Percentiles rank a stretch among this genome's conserved stretches.
phyloP scores from a whole-genome alignment of 129 eudicot genomes.

The Centrapalus pauciflorus region DNA sequence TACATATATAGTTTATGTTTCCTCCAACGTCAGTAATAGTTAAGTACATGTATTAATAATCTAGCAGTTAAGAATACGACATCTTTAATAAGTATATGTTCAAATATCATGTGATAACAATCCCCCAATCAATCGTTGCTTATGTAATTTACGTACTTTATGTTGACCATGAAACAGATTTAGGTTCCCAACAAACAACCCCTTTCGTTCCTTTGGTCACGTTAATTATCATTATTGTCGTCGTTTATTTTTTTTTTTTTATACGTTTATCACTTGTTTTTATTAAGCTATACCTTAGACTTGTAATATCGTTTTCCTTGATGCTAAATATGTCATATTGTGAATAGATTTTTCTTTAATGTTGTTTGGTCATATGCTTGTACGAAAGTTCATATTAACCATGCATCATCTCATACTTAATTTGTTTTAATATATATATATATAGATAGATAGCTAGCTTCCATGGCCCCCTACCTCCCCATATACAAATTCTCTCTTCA shows the following conservation, averaged over 20 bases:
- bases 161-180: too few relatives aligned
- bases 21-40: too few relatives aligned
- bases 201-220: too few relatives aligned
- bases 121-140: too few relatives aligned
- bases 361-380: neutral
- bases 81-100: too few relatives aligned
- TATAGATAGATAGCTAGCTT: neutral
- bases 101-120: too few relatives aligned
- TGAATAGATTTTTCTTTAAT: neutral
- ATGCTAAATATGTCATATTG: neutral
- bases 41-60: too few relatives aligned
- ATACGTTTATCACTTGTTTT: neutral
- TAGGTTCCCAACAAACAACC: too few relatives aligned
- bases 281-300: constrained; percentile 2
- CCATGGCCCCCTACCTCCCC: neutral
- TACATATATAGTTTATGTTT: too few relatives aligned
- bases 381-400: constrained; percentile 4
- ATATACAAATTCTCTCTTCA: neutral
- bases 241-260: neutral
- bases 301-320: neutral
- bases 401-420: neutral
- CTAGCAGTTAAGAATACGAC: too few relatives aligned
- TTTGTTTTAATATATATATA: neutral
- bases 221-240: neutral
- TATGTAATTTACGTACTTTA: neutral